These are phyloP conservation scores for Plectosphaerella plurivora DNA, from an alignment of 2,329 filamentous ascomycete species.

Conservation along the genomic window DNA sequence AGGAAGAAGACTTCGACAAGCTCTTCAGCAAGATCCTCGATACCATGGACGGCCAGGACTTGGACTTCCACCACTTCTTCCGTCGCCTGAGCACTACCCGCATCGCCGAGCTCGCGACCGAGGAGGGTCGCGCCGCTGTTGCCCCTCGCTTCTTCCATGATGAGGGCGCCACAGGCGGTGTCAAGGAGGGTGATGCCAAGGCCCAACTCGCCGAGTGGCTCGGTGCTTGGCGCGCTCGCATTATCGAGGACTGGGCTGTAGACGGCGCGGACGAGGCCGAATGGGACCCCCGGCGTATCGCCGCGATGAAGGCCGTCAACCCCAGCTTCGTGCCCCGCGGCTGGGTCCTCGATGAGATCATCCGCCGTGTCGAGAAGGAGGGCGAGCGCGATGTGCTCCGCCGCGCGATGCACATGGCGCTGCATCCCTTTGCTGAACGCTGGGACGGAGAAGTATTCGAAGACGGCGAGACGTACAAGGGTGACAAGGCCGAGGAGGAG, in stretches of 20 bases:
- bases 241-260: slow-evolving; percentile 72
- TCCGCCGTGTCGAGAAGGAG: slow-evolving; percentile 79
- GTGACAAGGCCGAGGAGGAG: slow-evolving; percentile 69
- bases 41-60: slow-evolving; percentile 71
- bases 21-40: slow-evolving; percentile 82
- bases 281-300: slow-evolving; percentile 58
- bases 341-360: slow-evolving; percentile 93
- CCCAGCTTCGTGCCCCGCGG: slow-evolving; percentile 88
- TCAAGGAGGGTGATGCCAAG: slow-evolving; percentile 60
- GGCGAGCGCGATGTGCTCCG: slow-evolving; percentile 75
- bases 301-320: slow-evolving; percentile 80
- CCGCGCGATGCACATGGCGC: slow-evolving; percentile 74
- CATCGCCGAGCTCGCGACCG: slow-evolving; percentile 58
- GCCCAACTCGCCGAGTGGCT: slow-evolving; percentile 74
- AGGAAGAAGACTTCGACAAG: slow-evolving; percentile 71
- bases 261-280: slow-evolving; percentile 30
- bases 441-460: slow-evolving; percentile 56
- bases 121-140: slow-evolving; percentile 56
- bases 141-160: slow-evolving; percentile 76
- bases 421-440: slow-evolving; percentile 77
- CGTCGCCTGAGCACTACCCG: slow-evolving; percentile 66
- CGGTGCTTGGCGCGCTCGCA: slow-evolving; percentile 66
- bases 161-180: slow-evolving; percentile 58
- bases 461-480: slow-evolving; percentile 41
- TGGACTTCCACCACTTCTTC: slow-evolving; percentile 96